Percentiles rank a stretch among this genome's conserved stretches.
phyloP scores from a whole-genome alignment of 2,329 filamentous ascomycete species.

The Daldinia eschscholtzii region DNA sequence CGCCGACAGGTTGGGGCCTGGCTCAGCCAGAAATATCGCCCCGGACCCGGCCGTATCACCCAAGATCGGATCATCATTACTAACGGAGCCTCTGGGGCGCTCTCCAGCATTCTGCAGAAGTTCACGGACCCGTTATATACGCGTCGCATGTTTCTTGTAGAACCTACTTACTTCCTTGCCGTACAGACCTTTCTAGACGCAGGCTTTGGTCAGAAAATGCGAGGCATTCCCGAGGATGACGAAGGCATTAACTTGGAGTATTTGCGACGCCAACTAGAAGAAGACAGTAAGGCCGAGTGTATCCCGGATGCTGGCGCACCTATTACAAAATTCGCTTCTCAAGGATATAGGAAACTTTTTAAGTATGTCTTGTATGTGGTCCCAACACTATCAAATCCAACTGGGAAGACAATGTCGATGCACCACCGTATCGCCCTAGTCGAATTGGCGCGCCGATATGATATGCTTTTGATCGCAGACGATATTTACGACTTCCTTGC shows the following conservation, averaged over 20 bases:
- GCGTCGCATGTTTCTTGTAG: slow-evolving; percentile 73
- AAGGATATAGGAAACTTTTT: slow-evolving; percentile 78
- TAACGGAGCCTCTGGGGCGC: slow-evolving; percentile 74
- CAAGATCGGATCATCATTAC: slow-evolving; percentile 70
- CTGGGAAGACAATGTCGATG: slow-evolving; percentile 83
- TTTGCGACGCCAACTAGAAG: slow-evolving; percentile 39
- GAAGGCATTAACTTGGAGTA: slow-evolving; percentile 69
- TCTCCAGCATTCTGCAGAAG: slow-evolving; percentile 72
- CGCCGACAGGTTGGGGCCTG: slow-evolving; percentile 69
- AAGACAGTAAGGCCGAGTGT: slow-evolving; percentile 9
- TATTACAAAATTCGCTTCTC: slow-evolving; percentile 2
- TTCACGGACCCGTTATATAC: slow-evolving; percentile 76
- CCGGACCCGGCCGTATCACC: slow-evolving; percentile 55
- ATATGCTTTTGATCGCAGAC: slow-evolving; percentile 87
- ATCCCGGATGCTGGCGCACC: neutral
- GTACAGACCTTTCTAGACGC: slow-evolving; percentile 75
- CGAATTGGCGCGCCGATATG: slow-evolving; percentile 78
- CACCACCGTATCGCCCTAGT: slow-evolving; percentile 76
- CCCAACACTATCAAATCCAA: slow-evolving; percentile 90
- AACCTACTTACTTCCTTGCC: slow-evolving; percentile 74
- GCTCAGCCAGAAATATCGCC: slow-evolving; percentile 69
- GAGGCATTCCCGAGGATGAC: slow-evolving; percentile 71
- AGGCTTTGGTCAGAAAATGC: slow-evolving; percentile 69
- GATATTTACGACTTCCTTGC: slow-evolving; percentile 96
- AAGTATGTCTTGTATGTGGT: slow-evolving; percentile 90